Percentiles rank a stretch among this genome's conserved stretches.
Evolutionary conservation across 2,329 filamentous ascomycete genomes (phyloP).

Genomic region (Pyrenophora teres): DNA sequence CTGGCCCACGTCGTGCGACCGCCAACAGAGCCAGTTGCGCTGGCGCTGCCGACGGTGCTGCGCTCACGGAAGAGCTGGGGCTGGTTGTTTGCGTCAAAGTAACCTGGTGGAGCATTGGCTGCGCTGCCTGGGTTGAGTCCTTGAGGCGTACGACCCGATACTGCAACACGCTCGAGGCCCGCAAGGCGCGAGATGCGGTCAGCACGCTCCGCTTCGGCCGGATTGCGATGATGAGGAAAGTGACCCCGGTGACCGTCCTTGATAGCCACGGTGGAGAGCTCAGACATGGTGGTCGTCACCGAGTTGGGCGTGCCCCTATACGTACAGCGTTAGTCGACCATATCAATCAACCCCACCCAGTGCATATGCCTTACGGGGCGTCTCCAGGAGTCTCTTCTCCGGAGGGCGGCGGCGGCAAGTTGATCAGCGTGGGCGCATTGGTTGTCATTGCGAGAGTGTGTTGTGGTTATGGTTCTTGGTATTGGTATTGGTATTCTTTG

Average conservation of each 20-base stretch:
- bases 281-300: constrained; percentile 86
- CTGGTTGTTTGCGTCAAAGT: constrained; percentile 79
- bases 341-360: constrained; percentile 11
- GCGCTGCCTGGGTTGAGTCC: constrained; percentile 54
- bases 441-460: constrained; percentile 32
- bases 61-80: constrained; percentile 69
- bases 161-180: constrained; percentile 84
- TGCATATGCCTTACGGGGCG: constrained; percentile 69
- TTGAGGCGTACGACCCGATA: constrained; percentile 63
- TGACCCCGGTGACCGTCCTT: constrained; percentile 93
- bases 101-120: constrained; percentile 57
- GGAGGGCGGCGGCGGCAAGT: constrained; percentile 79
- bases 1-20: constrained; percentile 72
- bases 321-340: constrained; percentile 19
- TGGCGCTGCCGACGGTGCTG: constrained; percentile 89
- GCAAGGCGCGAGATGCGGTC: constrained; percentile 94
- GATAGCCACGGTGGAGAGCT: constrained; percentile 90
- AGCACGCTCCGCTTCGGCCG: constrained; percentile 86
- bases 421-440: constrained; percentile 72
- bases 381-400: constrained; percentile 87
- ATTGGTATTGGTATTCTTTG: not conserved
- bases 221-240: constrained; percentile 66
- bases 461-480: not conserved
- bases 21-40: constrained; percentile 79
- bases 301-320: constrained; percentile 88